Base-by-base conservation (phyloP, 2,329 filamentous ascomycete genomes). In the Botryotinia globosa region DNA sequence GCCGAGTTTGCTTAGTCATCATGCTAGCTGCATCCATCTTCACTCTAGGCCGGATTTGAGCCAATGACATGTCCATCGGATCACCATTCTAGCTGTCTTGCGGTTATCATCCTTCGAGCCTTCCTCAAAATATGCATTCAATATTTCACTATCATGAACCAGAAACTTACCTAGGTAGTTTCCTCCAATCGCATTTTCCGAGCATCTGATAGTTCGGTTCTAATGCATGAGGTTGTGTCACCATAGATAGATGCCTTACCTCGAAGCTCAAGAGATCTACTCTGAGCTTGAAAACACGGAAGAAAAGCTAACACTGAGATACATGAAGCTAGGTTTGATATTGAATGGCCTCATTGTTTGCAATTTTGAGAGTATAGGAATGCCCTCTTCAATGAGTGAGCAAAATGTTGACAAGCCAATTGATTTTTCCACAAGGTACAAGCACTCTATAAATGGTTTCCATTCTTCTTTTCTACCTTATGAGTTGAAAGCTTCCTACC, bases 1-100 rank as follows among this genome's bases (percentile, higher is more conserved):
- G 66, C 39, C 67, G 39, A 69, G 29, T 5, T 29, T 22, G 54
- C 51, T 61, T 69, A 69, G 29, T 61, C 45, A 69, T 32, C 8
- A 14, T 37, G 0, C 51, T 69, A n/a, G 42, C 25, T 44, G 14
- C 7, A 39, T 42, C 2, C 7, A 39, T 16, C 2, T 29, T 7
- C 32, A 58, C 1, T 7, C 12, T 29, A 1, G 20, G 20, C 64
- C 64, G 64, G 42, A 54, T 29, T 54, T 67, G 34, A 67, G 48
- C 64, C 64, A 34, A 56, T 42, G 48, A 29, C 45, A 39, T 54
- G n/a, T 18, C 29, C 39, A n/a, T 18, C 5, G 5, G 45, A 54
- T 67, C 37, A 9, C 37, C 8, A 37, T 1, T 37, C n/a, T 54
- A 45, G 16, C n/a, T 61, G 20, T 25, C 10, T 34, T 12, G 51